Conservation (phyloP, 108 stramenopile species). For the Fragilariopsis cylindrus region DNA sequence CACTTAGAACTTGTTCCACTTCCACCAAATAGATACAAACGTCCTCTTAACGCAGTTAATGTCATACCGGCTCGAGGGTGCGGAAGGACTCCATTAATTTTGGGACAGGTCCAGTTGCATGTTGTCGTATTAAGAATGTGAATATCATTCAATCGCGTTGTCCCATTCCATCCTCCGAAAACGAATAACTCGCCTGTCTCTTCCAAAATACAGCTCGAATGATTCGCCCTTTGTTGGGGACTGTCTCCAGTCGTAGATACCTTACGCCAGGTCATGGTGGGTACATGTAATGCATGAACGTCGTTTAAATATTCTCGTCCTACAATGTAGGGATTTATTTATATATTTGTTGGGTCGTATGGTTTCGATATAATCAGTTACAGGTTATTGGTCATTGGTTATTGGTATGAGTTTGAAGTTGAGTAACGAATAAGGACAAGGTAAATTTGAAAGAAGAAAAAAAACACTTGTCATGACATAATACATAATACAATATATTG, state of each 20-base stretch:
- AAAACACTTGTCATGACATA: too few relatives aligned
- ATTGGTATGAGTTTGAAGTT: too few relatives aligned
- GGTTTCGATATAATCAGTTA: too few relatives aligned
- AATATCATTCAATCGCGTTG: conserved; percentile 86
- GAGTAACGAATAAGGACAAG: too few relatives aligned
- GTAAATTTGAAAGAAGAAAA: too few relatives aligned
- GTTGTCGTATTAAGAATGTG: conserved; percentile 86
- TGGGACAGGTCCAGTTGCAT: conserved; percentile 77
- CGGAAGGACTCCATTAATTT: conserved; percentile 73
- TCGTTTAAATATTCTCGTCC: conserved; percentile 90
- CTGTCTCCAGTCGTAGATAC: conserved; percentile 71
- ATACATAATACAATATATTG: too few relatives aligned
- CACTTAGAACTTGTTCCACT: conserved; percentile 85
- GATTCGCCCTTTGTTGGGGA: conserved; percentile 90
- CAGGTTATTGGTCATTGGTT: too few relatives aligned
- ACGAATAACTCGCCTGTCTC: conserved; percentile 84
- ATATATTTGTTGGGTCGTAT: too few relatives aligned
- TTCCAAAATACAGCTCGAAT: conserved; percentile 81
- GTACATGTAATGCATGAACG: conserved; percentile 80
- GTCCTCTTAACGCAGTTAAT: conserved; percentile 80
- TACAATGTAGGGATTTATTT: neutral
- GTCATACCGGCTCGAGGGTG: conserved; percentile 95
- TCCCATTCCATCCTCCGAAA: conserved; percentile 96
- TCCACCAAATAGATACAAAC: conserved; percentile 91
- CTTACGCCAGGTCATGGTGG: conserved; percentile 74